These are phyloP conservation scores for Wickerhamomyces silvicola DNA, from an alignment of 805 yeast species.

Conservation along the genomic window DNA sequence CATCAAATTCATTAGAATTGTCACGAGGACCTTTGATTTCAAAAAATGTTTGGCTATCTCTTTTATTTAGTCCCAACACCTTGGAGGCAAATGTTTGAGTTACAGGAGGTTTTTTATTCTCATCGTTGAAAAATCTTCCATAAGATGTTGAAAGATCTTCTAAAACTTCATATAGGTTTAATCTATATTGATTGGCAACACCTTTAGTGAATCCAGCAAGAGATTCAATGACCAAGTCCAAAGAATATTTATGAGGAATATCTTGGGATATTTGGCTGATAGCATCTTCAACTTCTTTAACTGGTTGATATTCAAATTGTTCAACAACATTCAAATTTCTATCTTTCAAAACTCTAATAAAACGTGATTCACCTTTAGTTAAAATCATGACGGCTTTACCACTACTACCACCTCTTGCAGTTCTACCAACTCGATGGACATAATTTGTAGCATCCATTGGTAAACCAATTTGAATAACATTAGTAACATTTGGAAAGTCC, in stretches of 20 bases:
- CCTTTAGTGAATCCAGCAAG: conserved; percentile 32
- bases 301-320: conserved; percentile 31
- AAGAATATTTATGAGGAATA: conserved; percentile 22
- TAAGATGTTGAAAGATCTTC: conserved; percentile 26
- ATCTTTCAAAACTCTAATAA: conserved; percentile 41
- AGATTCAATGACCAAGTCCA: conserved; percentile 27
- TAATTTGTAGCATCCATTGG: conserved; percentile 72
- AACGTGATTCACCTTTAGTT: conserved; percentile 51
- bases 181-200: conserved; percentile 24
- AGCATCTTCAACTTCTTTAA: conserved; percentile 28
- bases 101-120: conserved; percentile 15
- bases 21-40: conserved; percentile 26
- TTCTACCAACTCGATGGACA: conserved; percentile 91
- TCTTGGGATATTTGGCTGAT: conserved; percentile 21
- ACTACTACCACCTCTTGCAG: conserved; percentile 83
- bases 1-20: conserved; percentile 13
- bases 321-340: conserved; percentile 51
- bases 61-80: conserved; percentile 17
- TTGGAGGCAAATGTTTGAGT: conserved; percentile 14
- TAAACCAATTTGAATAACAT: conserved; percentile 80
- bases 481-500: conserved; percentile 85
- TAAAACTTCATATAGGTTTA: conserved; percentile 26
- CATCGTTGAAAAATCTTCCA: conserved; percentile 20
- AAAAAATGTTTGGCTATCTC: conserved; percentile 15
- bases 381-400: conserved; percentile 67